Evolutionary conservation across 805 yeast species (phyloP).

Genomic region (baker's yeast (Saccharomyces cerevisiae)): DNA sequence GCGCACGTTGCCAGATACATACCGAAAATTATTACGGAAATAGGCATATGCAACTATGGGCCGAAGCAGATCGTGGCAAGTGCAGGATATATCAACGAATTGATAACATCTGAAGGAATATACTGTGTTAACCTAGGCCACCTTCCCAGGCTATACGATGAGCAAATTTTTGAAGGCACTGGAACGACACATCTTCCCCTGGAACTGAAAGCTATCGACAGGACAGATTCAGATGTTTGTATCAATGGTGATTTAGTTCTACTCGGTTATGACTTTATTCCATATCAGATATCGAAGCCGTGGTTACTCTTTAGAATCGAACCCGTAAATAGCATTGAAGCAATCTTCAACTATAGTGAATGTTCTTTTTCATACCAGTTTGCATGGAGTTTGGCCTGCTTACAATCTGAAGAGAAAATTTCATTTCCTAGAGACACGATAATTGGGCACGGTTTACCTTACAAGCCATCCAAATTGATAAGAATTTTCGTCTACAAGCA

Average conservation of each 20-base stretch:
- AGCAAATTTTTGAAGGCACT: slow-evolving; percentile 4
- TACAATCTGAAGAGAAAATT: not conserved
- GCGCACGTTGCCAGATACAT: slow-evolving; percentile 7
- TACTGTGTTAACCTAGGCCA: slow-evolving; percentile 18
- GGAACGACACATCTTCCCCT: slow-evolving; percentile 12
- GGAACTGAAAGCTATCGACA: slow-evolving; percentile 15
- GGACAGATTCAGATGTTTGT: slow-evolving; percentile 23
- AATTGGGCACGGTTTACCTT: slow-evolving; percentile 2
- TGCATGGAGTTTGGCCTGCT: slow-evolving; percentile 6
- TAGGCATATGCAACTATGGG: slow-evolving; percentile 8
- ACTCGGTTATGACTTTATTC: slow-evolving; percentile 17
- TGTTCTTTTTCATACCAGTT: slow-evolving; percentile 4
- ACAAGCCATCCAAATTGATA: slow-evolving; percentile 3
- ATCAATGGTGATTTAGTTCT: slow-evolving; percentile 20
- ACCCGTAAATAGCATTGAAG: slow-evolving; percentile 1
- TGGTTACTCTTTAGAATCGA: slow-evolving; percentile 15
- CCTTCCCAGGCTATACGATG: slow-evolving; percentile 5
- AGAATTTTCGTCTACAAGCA: slow-evolving; percentile 7
- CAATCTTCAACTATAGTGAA: slow-evolving; percentile 10
- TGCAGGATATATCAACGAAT: slow-evolving; percentile 11
- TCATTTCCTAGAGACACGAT: not conserved
- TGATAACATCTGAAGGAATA: slow-evolving; percentile 15
- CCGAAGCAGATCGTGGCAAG: slow-evolving; percentile 9
- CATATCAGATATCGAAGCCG: slow-evolving; percentile 5
- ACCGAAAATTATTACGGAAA: slow-evolving; percentile 11